A percentile compares a stretch with the other conserved stretches of the same genome.
Evolutionary conservation across 768 basidiomycete species (phyloP).

Genomic region (Trametes coccinea): DNA sequence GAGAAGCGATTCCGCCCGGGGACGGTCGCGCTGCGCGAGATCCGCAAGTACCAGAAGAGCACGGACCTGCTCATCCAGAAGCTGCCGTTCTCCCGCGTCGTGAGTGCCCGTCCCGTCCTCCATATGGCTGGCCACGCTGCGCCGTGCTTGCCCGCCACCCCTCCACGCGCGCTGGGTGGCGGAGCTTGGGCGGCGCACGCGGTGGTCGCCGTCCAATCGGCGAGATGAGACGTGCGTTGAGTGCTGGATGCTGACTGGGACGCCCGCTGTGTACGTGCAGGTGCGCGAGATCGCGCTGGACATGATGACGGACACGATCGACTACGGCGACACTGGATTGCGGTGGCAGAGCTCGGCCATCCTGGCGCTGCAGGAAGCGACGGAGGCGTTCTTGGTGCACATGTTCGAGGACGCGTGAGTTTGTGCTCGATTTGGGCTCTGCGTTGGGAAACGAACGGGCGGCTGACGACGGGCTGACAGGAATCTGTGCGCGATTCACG

Average conservation of each 20-base stretch:
- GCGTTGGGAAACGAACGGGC: not conserved
- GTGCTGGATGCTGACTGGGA: not conserved
- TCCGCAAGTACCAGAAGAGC: conserved; percentile 91
- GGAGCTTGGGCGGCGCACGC: not conserved
- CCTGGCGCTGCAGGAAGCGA: conserved; percentile 93
- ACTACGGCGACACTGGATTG: conserved; percentile 59
- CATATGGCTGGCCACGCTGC: not conserved
- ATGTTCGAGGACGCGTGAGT: conserved; percentile 98
- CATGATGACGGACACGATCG: conserved; percentile 77
- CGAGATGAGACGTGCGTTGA: not conserved
- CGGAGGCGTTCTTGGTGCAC: conserved; percentile 93
- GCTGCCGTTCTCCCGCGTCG: conserved; percentile 90
- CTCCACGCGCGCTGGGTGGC: not conserved
- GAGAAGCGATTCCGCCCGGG: conserved; percentile 82
- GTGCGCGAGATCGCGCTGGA: conserved; percentile 94
- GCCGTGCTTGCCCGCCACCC: not conserved
- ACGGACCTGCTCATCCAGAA: conserved; percentile 87
- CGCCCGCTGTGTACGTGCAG: conserved; percentile 39
- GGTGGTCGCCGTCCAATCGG: not conserved
- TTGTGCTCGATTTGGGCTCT: not conserved
- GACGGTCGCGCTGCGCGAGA: conserved; percentile 87
- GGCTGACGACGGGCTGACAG: conserved; percentile 40
- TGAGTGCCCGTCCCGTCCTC: conserved; percentile 42
- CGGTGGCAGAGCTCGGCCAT: conserved; percentile 97
- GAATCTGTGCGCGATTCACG: conserved; percentile 95